Evolutionary conservation across 192 early-diverging fungal species (phyloP).

Genomic region (Spinellus fusiger): DNA sequence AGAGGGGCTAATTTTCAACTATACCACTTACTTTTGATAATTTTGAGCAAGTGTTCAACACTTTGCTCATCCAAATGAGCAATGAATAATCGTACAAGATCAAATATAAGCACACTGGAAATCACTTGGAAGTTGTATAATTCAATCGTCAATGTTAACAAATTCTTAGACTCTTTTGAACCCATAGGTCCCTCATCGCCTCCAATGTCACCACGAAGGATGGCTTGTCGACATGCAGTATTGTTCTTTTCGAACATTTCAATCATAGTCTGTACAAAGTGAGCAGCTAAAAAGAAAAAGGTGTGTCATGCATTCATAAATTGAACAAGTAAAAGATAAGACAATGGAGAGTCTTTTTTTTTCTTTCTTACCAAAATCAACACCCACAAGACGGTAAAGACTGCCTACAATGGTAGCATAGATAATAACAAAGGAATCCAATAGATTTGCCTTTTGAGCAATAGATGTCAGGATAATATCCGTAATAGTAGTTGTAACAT

Average conservation of each 20-base stretch:
- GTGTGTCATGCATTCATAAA: background rate
- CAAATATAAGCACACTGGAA: slow-evolving; percentile 84
- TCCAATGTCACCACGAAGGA: slow-evolving; percentile 13
- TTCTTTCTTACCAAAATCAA: slow-evolving; percentile 68
- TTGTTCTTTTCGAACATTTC: slow-evolving; percentile 65
- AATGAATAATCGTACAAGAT: slow-evolving; percentile 70
- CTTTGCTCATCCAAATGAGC: slow-evolving; percentile 71
- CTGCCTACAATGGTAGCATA: slow-evolving; percentile 84
- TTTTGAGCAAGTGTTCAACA: slow-evolving; percentile 81
- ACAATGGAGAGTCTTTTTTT: slow-evolving; percentile 13
- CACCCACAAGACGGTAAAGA: slow-evolving; percentile 74
- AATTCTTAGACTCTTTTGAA: slow-evolving; percentile 72
- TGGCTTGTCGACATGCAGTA: slow-evolving; percentile 35
- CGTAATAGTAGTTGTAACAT: slow-evolving; percentile 84
- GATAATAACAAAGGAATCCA: slow-evolving; percentile 85
- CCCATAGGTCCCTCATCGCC: slow-evolving; percentile 38
- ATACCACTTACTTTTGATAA: slow-evolving; percentile 58
- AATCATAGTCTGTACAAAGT: slow-evolving; percentile 69
- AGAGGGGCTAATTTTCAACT: background rate
- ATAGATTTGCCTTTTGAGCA: slow-evolving; percentile 75
- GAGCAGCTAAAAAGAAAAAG: slow-evolving; percentile 40
- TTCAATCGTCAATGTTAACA: slow-evolving; percentile 74
- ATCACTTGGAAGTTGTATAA: slow-evolving; percentile 88
- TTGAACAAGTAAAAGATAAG: background rate
- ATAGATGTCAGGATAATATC: slow-evolving; percentile 72